Conservation (phyloP, 2,329 filamentous ascomycete genomes). For the Macroventuria anomochaeta region DNA sequence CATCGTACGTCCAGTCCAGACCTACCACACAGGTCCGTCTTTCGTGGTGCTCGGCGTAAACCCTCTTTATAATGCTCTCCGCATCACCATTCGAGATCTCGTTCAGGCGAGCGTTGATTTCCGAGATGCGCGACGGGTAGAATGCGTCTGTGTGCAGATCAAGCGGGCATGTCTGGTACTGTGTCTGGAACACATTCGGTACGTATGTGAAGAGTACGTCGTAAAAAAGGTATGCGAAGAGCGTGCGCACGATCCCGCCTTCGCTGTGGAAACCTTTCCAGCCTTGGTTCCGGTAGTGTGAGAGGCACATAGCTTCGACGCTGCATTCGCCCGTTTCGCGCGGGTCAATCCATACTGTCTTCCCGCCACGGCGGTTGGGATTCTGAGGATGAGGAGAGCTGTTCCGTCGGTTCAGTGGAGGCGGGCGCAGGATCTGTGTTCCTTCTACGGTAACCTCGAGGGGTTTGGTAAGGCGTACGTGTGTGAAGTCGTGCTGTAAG, state of each 20-base stretch:
- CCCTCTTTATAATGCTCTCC: slow-evolving; percentile 66
- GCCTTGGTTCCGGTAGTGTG: slow-evolving; percentile 78
- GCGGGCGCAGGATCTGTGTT: slow-evolving; percentile 72
- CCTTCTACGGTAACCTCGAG: slow-evolving; percentile 78
- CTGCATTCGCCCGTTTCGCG: slow-evolving; percentile 75
- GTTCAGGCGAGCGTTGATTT: slow-evolving; percentile 86
- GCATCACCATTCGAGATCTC: slow-evolving; percentile 86
- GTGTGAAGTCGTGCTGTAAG: slow-evolving; percentile 89
- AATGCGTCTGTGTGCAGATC: slow-evolving; percentile 94
- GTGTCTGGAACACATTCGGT: slow-evolving; percentile 96
- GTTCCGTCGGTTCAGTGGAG: slow-evolving; percentile 35
- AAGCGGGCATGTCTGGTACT: slow-evolving; percentile 90
- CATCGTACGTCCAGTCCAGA: slow-evolving; percentile 85
- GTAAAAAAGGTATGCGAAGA: slow-evolving; percentile 84
- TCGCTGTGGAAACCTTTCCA: slow-evolving; percentile 97
- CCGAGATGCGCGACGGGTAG: slow-evolving; percentile 81
- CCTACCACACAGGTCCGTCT: slow-evolving; percentile 86
- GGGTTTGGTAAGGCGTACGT: slow-evolving; percentile 79
- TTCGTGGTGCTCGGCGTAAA: slow-evolving; percentile 73
- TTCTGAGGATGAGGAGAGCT: slow-evolving; percentile 41
- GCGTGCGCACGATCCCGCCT: slow-evolving; percentile 87
- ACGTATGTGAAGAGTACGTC: slow-evolving; percentile 92
- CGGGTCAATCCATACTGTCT: slow-evolving; percentile 89
- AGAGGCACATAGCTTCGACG: slow-evolving; percentile 94
- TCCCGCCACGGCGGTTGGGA: slow-evolving; percentile 60